A percentile compares a stretch with the other conserved stretches of the same genome.
These are phyloP conservation scores for Neocucurbitaria cava DNA, from an alignment of 2,329 filamentous ascomycete genomes.

Conservation along the genomic window DNA sequence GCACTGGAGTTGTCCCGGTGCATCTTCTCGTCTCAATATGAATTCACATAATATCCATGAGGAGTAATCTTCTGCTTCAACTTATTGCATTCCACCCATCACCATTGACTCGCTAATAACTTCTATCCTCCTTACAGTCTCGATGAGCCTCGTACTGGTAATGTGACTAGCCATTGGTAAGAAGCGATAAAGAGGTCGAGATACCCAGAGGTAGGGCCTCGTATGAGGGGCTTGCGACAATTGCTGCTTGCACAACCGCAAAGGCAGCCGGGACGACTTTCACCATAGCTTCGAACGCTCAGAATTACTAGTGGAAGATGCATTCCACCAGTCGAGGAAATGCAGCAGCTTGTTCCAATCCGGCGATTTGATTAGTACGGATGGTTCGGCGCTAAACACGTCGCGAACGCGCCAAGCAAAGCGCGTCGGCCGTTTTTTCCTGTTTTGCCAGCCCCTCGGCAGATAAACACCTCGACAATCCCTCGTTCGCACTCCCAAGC, in stretches of 20 bases:
- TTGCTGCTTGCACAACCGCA: background rate
- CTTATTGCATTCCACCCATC: background rate
- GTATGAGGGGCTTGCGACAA: background rate
- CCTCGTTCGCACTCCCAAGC: conserved; percentile 12
- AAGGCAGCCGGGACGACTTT: background rate
- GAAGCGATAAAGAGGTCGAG: background rate
- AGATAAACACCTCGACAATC: conserved; percentile 31
- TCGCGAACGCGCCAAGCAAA: conserved; percentile 31
- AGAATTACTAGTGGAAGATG: conserved; percentile 8
- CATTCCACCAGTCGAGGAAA: too few species aligned
- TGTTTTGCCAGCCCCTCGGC: conserved; percentile 37
- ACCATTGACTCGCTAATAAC: background rate
- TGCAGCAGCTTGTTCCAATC: too few species aligned
- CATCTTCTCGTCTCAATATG: conserved; percentile 26
- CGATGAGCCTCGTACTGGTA: background rate
- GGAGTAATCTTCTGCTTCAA: background rate
- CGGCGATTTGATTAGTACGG: conserved; percentile 32
- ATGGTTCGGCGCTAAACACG: conserved; percentile 21
- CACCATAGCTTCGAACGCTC: background rate
- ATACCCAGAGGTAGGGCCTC: background rate
- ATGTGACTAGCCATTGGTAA: background rate
- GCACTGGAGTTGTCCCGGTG: conserved; percentile 30
- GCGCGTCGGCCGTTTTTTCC: conserved; percentile 32
- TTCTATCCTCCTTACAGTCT: background rate
- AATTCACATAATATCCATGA: conserved; percentile 11